Evolutionary conservation across 73 alveolate genomes (phyloP), one percentile per base, ranked within the genome.

Genomic region (Stentor coeruleus): DNA sequence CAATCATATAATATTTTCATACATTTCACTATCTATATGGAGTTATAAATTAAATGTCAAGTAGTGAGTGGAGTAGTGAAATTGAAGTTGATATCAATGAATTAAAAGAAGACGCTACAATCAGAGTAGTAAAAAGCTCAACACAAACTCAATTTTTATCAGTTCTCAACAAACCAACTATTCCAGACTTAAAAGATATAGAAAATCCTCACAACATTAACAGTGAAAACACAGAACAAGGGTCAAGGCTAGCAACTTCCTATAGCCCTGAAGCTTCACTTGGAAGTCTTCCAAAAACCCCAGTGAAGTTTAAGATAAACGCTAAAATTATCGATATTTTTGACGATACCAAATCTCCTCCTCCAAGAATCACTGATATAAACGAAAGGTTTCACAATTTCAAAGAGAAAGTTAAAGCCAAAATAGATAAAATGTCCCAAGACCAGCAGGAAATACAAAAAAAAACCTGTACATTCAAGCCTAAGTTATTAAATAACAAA

Each of bases 401-500:
- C 2, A 15, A 37, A 75, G 83, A 75, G 39, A 40, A 75, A 37
- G 59, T 75, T 35, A 75, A 38, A 40, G 72, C n/a, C 15, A 75
- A 75, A 39, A 35, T 39, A 6, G 59, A 75, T 15, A 40, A 75
- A 75, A 75, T 39, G 77, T 30, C 74, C 2, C 15, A 75, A 75
- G 83, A 37, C 30, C 26, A 26, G 28, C 39, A 39, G 11, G 59
- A 75, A 36, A 66, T 37, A 15, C 36, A 75, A 40, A 20, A 26
- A 14, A 75, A 75, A 75, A 36, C 33, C 26, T 75, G 83, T 39
- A 31, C 83, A n/a, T 75, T 75, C 39, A 31, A 38, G 80, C 83
- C 3, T 40, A 28, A 20, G 72, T 38, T 35, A 20, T 49, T 49
- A 49, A 11, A 6, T 6, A 49, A 49, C 20, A 49, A 6, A 49